Evolutionary conservation across 2,329 filamentous ascomycete species (phyloP), one percentile per base, ranked within the genome.

Genomic region (Hortaea werneckii): DNA sequence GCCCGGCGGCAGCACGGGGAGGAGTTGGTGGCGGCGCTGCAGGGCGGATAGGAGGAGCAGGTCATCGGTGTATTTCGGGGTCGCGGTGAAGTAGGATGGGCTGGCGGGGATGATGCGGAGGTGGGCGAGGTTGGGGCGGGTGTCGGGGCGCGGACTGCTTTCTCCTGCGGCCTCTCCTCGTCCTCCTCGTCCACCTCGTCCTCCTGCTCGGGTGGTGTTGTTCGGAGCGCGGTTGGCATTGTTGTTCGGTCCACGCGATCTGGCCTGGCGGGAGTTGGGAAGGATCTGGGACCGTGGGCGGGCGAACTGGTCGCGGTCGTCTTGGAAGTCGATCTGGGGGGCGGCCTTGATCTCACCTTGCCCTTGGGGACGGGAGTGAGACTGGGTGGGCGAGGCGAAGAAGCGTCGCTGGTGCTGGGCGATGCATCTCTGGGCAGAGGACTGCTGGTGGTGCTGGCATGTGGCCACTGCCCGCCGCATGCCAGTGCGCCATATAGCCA

Each of bases 71-170:
- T 95, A 95, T 45, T 77, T 74, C 1, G 89, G 85, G 50, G 83
- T 83, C 43, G 83, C 83, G 43, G 87, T 89, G 72, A 96, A 98
- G 70, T 98, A 98, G n/a, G 90, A 92, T 2, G 87, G 82, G 32
- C 89, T 95, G 27, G 77, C 76, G 13, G 92, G 92, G 32, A 95
- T 72, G 20, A 94, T 73, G 54, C 92, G 86, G 44, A 85, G 57
- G 26, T 56, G 62, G 40, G 54, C 49, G 37, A 71, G 57, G 3
- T 62, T 39, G 27, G 47, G 50, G 11, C 48, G 39, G 34, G 47
- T 47, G 35, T 50, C 46, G 29, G 45, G 43, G 9, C 45, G 45
- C 26, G 48, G 41, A n/a, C 50, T 34, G 50, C 49, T 37, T 46
- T 44, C 39, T 44, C 20, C 20, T 10, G 29, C 44, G 41, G 37